Conservation (phyloP, 805 yeast genomes). For the Isabelozyma rhagii region DNA sequence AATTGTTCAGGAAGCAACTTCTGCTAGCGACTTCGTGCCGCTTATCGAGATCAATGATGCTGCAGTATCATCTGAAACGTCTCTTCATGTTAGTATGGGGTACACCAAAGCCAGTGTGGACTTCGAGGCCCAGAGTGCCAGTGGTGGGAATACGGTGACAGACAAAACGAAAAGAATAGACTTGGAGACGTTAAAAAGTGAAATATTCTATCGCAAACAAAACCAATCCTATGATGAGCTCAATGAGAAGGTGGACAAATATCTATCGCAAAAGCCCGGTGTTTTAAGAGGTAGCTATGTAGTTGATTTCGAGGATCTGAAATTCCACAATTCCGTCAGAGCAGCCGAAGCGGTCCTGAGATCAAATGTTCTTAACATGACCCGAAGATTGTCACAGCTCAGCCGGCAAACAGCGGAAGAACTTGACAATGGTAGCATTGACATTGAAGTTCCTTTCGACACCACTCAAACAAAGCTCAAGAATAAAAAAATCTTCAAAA, state of each 20-base stretch:
- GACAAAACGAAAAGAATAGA: slow-evolving; percentile 16
- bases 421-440: slow-evolving; percentile 30
- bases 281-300: slow-evolving; percentile 41
- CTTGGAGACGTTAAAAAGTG: slow-evolving; percentile 25
- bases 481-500: slow-evolving; percentile 9
- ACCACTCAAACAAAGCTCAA: slow-evolving; percentile 17
- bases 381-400: slow-evolving; percentile 31
- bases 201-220: slow-evolving; percentile 12
- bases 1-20: slow-evolving; percentile 31
- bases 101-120: slow-evolving; percentile 25
- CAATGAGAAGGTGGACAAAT: slow-evolving; percentile 17
- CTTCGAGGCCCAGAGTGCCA: slow-evolving; percentile 12
- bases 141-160: slow-evolving; percentile 5
- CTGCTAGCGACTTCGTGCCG: slow-evolving; percentile 28
- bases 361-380: slow-evolving; percentile 30
- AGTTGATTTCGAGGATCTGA: slow-evolving; percentile 36
- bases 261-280: slow-evolving; percentile 35
- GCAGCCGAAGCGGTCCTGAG: slow-evolving; percentile 26
- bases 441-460: slow-evolving; percentile 33
- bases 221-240: slow-evolving; percentile 3
- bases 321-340: slow-evolving; percentile 37
- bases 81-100: slow-evolving; percentile 33
- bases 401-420: slow-evolving; percentile 23
- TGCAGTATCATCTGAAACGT: slow-evolving; percentile 28
- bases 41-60: slow-evolving; percentile 31